These are phyloP conservation scores for Penicillium maclennaniae DNA, from an alignment of 495 filamentous ascomycete species.

Conservation along the genomic window DNA sequence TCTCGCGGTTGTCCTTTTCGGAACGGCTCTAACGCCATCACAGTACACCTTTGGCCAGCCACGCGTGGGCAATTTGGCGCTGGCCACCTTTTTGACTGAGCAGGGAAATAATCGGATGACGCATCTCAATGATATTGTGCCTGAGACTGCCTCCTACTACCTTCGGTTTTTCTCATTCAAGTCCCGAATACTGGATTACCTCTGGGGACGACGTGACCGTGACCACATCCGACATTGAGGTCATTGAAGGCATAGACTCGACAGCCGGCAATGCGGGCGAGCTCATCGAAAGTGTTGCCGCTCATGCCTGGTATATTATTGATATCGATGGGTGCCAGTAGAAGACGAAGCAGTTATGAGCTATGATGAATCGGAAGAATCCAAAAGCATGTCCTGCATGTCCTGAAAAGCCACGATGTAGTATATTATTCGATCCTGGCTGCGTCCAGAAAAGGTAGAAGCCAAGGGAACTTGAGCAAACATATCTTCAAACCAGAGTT, in stretches of 20 bases:
- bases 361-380: background rate
- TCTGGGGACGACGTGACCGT: conserved; percentile 35
- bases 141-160: conserved; percentile 55
- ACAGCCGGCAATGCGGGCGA: conserved; percentile 38
- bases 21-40: background rate
- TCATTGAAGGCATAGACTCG: conserved; percentile 35
- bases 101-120: conserved; percentile 61
- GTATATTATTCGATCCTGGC: background rate
- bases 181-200: conserved; percentile 65
- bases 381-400: too few species aligned
- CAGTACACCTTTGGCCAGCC: conserved; percentile 68
- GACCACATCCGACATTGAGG: conserved; percentile 39
- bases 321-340: conserved; percentile 20
- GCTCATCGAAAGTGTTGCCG: conserved; percentile 4
- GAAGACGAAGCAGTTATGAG: background rate
- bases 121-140: conserved; percentile 63
- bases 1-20: background rate
- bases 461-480: too few species aligned
- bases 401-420: background rate
- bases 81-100: conserved; percentile 52
- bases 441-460: too few species aligned
- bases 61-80: conserved; percentile 56
- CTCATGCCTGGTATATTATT: conserved; percentile 25
- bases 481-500: too few species aligned
- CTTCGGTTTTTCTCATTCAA: conserved; percentile 57